phyloP scores from a whole-genome alignment of 192 early-diverging fungal genomes.

The Allomyces javanicus region DNA sequence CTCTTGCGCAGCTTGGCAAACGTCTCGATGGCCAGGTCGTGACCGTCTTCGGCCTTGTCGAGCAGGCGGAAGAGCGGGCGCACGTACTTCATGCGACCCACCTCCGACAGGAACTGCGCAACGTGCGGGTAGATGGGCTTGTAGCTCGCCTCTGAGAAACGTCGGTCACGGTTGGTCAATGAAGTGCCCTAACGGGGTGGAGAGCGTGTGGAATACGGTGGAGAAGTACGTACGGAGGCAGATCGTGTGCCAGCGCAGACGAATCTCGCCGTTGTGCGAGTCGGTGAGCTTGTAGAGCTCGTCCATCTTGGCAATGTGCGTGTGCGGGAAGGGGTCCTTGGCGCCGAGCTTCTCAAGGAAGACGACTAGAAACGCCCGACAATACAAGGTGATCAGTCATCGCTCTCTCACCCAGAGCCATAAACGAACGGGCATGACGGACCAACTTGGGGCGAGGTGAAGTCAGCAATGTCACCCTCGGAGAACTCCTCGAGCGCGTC shows the following conservation, averaged over 20 bases:
- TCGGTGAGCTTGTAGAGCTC: conserved; percentile 43
- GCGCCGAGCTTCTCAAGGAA: conserved; percentile 62
- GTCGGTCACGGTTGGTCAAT: neutral
- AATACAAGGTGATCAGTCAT: neutral
- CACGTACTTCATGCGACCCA: conserved; percentile 89
- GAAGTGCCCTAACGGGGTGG: neutral
- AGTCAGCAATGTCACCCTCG: conserved; percentile 36
- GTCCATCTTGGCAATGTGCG: conserved; percentile 46
- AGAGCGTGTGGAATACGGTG: neutral
- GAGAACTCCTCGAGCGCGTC: conserved; percentile 31
- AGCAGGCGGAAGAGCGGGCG: conserved; percentile 62
- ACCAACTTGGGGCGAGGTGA: conserved; percentile 54
- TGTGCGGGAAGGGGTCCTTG: conserved; percentile 33
- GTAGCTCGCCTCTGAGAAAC: conserved; percentile 30
- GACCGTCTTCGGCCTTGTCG: conserved; percentile 45
- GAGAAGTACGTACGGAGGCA: conserved; percentile 22
- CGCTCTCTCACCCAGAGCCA: neutral
- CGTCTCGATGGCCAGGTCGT: conserved; percentile 51
- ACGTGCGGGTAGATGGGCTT: conserved; percentile 56
- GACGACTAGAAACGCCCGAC: conserved; percentile 25
- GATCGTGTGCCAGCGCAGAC: conserved; percentile 71
- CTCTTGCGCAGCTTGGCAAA: conserved; percentile 55
- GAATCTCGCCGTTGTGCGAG: conserved; percentile 65
- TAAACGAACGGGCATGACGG: neutral
- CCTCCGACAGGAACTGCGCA: conserved; percentile 55